These are phyloP conservation scores for Iodosphaeria phyllophila DNA, from an alignment of 2,329 filamentous ascomycete species.

Conservation along the genomic window DNA sequence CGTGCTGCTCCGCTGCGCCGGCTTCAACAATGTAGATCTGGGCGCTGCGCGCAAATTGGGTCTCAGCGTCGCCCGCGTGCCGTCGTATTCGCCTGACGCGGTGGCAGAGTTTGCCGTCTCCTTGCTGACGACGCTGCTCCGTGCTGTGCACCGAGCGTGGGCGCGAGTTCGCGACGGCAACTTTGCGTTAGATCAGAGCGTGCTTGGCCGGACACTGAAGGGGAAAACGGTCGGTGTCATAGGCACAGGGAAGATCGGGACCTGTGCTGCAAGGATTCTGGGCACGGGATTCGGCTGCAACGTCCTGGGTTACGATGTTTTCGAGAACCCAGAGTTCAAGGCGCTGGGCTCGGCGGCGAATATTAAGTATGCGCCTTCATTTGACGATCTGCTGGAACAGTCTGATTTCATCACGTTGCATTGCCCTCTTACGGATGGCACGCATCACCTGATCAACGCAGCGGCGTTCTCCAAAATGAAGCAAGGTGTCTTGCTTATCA, in stretches of 20 bases:
- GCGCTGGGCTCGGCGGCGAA: constrained; percentile 30
- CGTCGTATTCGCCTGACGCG: constrained; percentile 49
- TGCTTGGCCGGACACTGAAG: constrained; percentile 24
- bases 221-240: constrained; percentile 50
- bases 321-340: constrained; percentile 26
- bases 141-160: constrained; percentile 48
- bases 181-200: constrained; percentile 33
- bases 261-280: constrained; percentile 41
- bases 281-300: constrained; percentile 46
- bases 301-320: constrained; percentile 42
- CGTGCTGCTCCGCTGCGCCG: constrained; percentile 47
- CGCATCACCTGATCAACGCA: constrained; percentile 40
- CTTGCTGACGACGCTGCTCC: constrained; percentile 46
- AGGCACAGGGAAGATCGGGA: constrained; percentile 46
- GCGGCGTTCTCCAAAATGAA: constrained; percentile 36
- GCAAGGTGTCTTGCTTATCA: constrained; percentile 39
- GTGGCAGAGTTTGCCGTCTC: constrained; percentile 54
- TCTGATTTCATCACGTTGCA: constrained; percentile 47
- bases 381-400: constrained; percentile 30
- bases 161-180: constrained; percentile 51
- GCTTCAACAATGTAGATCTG: constrained; percentile 50
- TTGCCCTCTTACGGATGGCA: constrained; percentile 42
- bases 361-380: too few species aligned
- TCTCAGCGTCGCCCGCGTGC: constrained; percentile 46
- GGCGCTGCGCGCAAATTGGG: constrained; percentile 30